Conservation (phyloP, 176 grass and related monocot genomes). For the Aechmea fasciata region DNA sequence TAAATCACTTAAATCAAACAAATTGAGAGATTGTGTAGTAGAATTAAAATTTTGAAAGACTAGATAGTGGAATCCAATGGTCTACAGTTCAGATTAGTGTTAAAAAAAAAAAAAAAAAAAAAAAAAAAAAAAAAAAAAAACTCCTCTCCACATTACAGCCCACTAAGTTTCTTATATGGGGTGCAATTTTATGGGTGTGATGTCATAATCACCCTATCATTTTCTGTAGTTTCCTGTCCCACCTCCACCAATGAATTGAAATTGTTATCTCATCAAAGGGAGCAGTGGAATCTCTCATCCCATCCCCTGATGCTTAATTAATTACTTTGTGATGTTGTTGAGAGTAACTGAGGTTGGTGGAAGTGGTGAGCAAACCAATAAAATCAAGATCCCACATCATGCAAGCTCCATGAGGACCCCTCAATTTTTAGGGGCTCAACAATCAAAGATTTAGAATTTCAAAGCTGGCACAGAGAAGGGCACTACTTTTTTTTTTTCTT, state of each 20-base stretch:
- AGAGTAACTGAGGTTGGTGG: background rate
- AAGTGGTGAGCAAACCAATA: background rate
- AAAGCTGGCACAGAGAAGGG: background rate
- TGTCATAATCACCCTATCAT: background rate
- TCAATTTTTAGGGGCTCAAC: background rate
- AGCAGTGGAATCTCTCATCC: constrained; percentile 3
- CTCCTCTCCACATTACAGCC: background rate
- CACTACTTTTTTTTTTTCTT: too few species aligned
- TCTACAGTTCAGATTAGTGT: too few species aligned
- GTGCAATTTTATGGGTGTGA: background rate
- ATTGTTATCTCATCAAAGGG: background rate
- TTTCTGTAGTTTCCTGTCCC: background rate
- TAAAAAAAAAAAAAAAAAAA: too few species aligned
- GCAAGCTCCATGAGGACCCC: background rate
- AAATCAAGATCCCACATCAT: background rate
- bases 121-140: too few species aligned
- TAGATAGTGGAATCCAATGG: too few species aligned
- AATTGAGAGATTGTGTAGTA: too few species aligned
- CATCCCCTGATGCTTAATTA: background rate
- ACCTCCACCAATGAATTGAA: constrained; percentile 2
- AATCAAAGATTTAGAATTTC: background rate
- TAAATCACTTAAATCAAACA: too few species aligned
- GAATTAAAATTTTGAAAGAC: too few species aligned
- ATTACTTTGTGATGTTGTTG: background rate
- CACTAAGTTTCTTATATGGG: background rate